A percentile compares a stretch with the other conserved stretches of the same genome.
These are phyloP conservation scores for Cucurbita maxima DNA, from an alignment of 306 rosid genomes.

Conservation along the genomic window DNA sequence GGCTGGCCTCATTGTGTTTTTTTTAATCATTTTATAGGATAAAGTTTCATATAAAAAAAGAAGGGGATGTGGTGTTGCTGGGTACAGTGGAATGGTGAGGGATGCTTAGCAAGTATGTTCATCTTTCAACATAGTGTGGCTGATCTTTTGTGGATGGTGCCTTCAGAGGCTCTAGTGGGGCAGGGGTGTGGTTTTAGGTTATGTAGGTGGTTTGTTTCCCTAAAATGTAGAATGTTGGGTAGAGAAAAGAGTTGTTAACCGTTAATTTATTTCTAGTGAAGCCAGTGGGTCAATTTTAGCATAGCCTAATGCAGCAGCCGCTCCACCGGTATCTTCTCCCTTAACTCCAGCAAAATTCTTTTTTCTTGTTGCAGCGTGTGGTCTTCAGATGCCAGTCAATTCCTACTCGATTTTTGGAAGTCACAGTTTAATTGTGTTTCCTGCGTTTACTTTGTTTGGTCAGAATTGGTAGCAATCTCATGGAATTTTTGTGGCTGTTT, in stretches of 20 bases:
- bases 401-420: neutral
- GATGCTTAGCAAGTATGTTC: neutral
- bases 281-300: neutral
- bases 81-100: neutral
- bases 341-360: neutral
- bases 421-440: neutral
- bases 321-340: neutral
- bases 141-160: neutral
- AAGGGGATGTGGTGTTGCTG: neutral
- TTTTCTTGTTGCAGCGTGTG: neutral
- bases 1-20: neutral
- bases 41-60: neutral
- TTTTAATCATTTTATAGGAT: neutral
- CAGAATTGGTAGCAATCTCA: too few relatives aligned
- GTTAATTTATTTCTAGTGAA: neutral
- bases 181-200: neutral
- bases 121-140: neutral
- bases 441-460: too few relatives aligned
- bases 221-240: neutral
- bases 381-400: neutral
- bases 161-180: neutral
- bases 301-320: neutral
- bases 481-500: neutral
- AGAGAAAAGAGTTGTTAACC: too few relatives aligned
- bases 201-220: neutral